Evolutionary conservation across 441 rosid species (phyloP).

Genomic region (Oxalis stricta): DNA sequence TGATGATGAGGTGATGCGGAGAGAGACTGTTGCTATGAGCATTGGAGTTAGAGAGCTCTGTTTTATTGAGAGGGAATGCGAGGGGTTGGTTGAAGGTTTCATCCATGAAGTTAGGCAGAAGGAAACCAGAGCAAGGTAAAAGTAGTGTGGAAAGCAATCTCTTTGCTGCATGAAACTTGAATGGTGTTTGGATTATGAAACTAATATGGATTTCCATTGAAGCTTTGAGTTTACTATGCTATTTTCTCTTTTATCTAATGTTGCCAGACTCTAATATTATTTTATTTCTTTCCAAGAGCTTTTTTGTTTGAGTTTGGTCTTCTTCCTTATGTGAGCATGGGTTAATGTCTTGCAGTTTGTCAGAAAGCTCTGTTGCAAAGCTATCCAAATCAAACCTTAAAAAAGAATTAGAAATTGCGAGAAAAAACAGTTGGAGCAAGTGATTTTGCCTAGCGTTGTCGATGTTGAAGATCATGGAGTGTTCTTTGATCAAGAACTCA

Average conservation of each 20-base stretch:
- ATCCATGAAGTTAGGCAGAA: constrained; percentile 35
- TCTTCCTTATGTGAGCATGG: constrained; percentile 3
- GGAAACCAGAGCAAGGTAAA: constrained; percentile 39
- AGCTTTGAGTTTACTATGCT: too few relatives aligned
- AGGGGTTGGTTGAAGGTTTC: constrained; percentile 52
- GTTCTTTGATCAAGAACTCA: constrained; percentile 32
- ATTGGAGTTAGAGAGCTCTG: constrained; percentile 70
- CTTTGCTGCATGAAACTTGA: too few relatives aligned
- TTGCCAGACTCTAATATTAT: too few relatives aligned
- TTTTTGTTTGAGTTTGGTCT: not conserved
- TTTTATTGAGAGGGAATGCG: constrained; percentile 74
- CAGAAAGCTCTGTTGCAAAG: constrained; percentile 29
- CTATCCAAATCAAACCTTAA: constrained; percentile 56
- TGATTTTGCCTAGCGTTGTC: constrained; percentile 57
- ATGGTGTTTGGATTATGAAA: not conserved
- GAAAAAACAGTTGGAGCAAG: constrained; percentile 60
- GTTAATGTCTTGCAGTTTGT: constrained; percentile 33
- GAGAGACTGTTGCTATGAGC: constrained; percentile 54
- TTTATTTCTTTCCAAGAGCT: not conserved
- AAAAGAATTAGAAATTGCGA: constrained; percentile 57
- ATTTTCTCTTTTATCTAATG: too few relatives aligned
- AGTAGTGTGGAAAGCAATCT: too few relatives aligned
- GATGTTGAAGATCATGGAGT: constrained; percentile 62
- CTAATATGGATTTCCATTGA: not conserved
- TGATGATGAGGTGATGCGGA: constrained; percentile 42